Evolutionary conservation across 1,284 basidiomycete genomes (phyloP).

Genomic region (Agroathelia rolfsii): DNA sequence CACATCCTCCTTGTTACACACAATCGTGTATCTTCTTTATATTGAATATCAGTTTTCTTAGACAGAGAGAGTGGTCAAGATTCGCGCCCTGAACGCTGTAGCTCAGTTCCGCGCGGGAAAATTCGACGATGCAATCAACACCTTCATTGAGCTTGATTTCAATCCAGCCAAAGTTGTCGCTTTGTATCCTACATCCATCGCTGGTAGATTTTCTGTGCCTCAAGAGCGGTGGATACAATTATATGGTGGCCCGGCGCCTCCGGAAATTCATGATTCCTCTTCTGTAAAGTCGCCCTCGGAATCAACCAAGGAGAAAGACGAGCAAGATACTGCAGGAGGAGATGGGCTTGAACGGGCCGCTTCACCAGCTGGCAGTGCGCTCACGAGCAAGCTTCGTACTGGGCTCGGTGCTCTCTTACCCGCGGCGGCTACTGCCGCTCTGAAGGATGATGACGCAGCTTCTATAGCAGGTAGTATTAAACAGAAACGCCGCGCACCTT

Average conservation of each 20-base stretch:
- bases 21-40: conserved; percentile 1
- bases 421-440: conserved; percentile 15
- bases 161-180: conserved; percentile 93
- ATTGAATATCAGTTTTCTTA: conserved; percentile 20
- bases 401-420: conserved; percentile 43
- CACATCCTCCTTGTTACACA: conserved; percentile 8
- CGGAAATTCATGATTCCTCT: conserved; percentile 18
- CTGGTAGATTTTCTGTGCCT: conserved; percentile 69
- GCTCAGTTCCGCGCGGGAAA: conserved; percentile 61
- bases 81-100: conserved; percentile 68
- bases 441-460: conserved; percentile 51
- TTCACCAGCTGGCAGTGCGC: conserved; percentile 33
- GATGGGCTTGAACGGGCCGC: conserved; percentile 26
- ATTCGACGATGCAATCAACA: conserved; percentile 75
- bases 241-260: conserved; percentile 66
- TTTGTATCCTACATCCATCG: conserved; percentile 74
- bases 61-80: conserved; percentile 43
- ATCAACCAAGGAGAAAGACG: conserved; percentile 12
- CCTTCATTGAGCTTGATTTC: conserved; percentile 80
- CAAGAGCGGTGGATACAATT: conserved; percentile 73
- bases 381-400: conserved; percentile 41
- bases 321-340: conserved; percentile 14
- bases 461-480: conserved; percentile 37
- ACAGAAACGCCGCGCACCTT: conserved; percentile 19
- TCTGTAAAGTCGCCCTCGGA: conserved; percentile 18